These are phyloP conservation scores for Tricholoma hemisulphureum DNA, from an alignment of 768 basidiomycete species.

Conservation along the genomic window DNA sequence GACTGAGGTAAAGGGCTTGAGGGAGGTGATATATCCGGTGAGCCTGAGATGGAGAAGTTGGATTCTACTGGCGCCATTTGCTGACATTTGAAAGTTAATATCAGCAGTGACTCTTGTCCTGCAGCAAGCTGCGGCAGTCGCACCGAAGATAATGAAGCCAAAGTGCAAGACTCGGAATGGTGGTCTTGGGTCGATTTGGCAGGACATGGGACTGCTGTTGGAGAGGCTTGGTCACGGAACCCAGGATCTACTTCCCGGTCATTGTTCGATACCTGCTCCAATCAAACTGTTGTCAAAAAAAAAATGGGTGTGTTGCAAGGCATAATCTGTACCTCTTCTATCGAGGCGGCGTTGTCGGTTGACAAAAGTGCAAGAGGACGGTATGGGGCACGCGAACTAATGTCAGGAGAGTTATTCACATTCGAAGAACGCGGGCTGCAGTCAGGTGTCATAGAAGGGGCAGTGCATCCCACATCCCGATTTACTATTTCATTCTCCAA, in stretches of 20 bases:
- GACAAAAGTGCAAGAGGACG: not conserved
- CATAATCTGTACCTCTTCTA: not conserved
- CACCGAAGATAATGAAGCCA: not conserved
- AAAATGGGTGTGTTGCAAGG: too few species aligned
- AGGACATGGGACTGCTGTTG: not conserved
- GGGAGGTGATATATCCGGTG: conserved; percentile 2
- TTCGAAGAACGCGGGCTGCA: not conserved
- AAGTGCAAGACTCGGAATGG: not conserved
- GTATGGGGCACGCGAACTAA: too few species aligned
- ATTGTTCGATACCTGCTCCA: not conserved
- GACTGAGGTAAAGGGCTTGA: conserved; percentile 19
- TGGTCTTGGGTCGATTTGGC: not conserved
- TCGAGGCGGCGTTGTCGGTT: not conserved
- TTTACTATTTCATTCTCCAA: not conserved
- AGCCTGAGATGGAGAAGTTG: not conserved
- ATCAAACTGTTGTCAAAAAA: not conserved
- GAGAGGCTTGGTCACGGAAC: not conserved
- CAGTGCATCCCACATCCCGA: not conserved
- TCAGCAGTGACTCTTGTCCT: not conserved
- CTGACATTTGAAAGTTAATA: not conserved
- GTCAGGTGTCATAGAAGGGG: not conserved
- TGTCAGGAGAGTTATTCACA: not conserved
- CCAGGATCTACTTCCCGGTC: not conserved
- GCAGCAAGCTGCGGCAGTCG: not conserved
- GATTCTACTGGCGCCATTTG: not conserved